Evolutionary conservation across 2,329 filamentous ascomycete genomes (phyloP), one percentile per base, ranked within the genome.

Genomic region (Diaporthe aspalathi): DNA sequence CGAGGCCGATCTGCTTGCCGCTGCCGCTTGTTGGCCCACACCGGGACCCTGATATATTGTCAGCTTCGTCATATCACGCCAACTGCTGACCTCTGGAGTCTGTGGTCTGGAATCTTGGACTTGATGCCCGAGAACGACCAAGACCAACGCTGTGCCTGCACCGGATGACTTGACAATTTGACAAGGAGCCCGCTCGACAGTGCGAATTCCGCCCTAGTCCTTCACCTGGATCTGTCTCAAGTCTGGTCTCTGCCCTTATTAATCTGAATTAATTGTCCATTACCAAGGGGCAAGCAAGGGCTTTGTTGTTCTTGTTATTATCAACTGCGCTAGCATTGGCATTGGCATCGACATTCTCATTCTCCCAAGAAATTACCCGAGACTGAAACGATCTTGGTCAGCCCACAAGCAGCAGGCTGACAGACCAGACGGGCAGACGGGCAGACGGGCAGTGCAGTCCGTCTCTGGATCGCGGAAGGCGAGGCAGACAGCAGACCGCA

Each of bases 1-100:
- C 24, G 57, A 65, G 49, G 68, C 56, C 38, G 47, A 40, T 47
- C 57, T 70, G 38, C 57, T 38, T 47, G 67, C 47, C 17, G 56
- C 45, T 38, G 60, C 60, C 49, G 43, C 49, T 65, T 50, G 60
- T 50, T 50, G 45, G 56, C 40, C 53, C n/a, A n/a, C 43, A 32
- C 35, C 67, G 38, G 53, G 22, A 47, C 12, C 27, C 52, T 52
- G 52, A 57, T 68, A 38, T 68, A 38, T 29, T 50, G 69, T 68
- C 69, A 68, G 69, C 69, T 57, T 57, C 52, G 69, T 70, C 62
- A 70, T 50, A 57, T 43, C 69, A 38, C 54, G 56, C 27, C 49
- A n/a, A 27, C 52, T 60, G 62, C 69, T 67, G 69, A 71, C 62
- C 32, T 66, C 49, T 40, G 45, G 5, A 8, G 2, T 9, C 11